Percentiles rank a stretch among this genome's conserved stretches.
Evolutionary conservation across 768 basidiomycete genomes (phyloP).

Genomic region (Auriscalpium vulgare): DNA sequence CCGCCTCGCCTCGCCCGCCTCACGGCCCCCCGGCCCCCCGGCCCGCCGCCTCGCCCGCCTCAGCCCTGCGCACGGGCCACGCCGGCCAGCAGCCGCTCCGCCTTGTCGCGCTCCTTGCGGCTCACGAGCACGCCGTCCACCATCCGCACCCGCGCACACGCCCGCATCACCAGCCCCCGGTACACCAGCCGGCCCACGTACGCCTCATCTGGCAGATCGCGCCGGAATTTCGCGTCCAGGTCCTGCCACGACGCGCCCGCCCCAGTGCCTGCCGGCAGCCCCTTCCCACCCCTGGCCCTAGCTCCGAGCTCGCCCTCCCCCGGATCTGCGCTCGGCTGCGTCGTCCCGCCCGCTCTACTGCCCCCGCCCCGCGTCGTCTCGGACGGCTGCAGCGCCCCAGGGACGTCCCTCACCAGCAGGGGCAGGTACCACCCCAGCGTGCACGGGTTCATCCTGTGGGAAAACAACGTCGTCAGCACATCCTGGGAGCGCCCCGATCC

Average conservation of each 20-base stretch:
- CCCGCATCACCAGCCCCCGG: slow-evolving; percentile 80
- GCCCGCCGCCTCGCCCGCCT: slow-evolving; percentile 4
- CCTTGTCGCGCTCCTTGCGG: slow-evolving; percentile 82
- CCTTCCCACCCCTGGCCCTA: slow-evolving; percentile 24
- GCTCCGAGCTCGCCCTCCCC: slow-evolving; percentile 20
- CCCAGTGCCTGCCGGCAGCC: slow-evolving; percentile 1
- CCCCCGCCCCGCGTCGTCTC: slow-evolving; percentile 22
- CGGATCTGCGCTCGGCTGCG: slow-evolving; percentile 16
- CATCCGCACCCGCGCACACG: slow-evolving; percentile 54
- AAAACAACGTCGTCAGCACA: background rate
- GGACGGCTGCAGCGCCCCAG: slow-evolving; percentile 59
- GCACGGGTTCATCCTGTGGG: slow-evolving; percentile 84
- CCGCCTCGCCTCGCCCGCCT: slow-evolving; percentile 7
- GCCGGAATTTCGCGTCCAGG: slow-evolving; percentile 79
- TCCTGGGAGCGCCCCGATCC: background rate
- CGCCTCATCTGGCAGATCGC: slow-evolving; percentile 80
- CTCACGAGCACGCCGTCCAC: slow-evolving; percentile 84
- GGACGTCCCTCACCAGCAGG: slow-evolving; percentile 61
- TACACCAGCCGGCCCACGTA: slow-evolving; percentile 87
- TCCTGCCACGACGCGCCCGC: slow-evolving; percentile 48
- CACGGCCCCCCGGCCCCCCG: slow-evolving; percentile 8
- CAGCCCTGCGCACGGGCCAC: slow-evolving; percentile 28
- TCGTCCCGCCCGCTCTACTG: slow-evolving; percentile 16
- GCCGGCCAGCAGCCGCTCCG: slow-evolving; percentile 58
- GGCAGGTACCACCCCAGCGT: slow-evolving; percentile 96